Evolutionary conservation across 2,329 filamentous ascomycete species (phyloP).

Genomic region (Arthroderma uncinatum): DNA sequence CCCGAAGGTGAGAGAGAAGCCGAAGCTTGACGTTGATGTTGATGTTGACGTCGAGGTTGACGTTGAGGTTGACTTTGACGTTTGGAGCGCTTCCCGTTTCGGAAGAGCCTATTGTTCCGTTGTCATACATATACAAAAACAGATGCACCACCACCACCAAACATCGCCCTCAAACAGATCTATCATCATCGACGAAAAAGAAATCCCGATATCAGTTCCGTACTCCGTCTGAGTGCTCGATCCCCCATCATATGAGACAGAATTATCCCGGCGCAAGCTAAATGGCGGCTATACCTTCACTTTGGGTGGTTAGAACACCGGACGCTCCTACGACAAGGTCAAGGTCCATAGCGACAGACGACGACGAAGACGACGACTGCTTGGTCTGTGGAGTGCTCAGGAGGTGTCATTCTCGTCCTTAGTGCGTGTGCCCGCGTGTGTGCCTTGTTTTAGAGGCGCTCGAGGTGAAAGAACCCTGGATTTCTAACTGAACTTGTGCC

Average conservation of each 20-base stretch:
- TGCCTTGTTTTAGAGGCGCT: background rate
- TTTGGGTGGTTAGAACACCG: background rate
- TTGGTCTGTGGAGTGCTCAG: background rate
- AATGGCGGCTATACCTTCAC: background rate
- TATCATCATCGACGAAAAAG: background rate
- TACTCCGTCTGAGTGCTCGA: too few relatives aligned
- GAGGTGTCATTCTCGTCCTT: background rate
- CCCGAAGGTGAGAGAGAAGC: background rate
- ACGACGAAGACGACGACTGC: background rate
- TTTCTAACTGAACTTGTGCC: background rate
- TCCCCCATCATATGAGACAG: background rate
- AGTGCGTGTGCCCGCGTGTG: background rate
- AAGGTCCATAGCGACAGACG: background rate
- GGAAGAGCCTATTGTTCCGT: conserved; percentile 4
- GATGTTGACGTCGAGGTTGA: background rate
- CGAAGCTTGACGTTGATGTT: background rate
- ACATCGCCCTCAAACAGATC: background rate
- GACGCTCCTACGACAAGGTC: background rate
- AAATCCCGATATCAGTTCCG: background rate
- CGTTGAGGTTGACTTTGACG: background rate
- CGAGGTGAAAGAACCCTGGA: background rate
- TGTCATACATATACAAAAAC: background rate
- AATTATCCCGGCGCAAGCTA: background rate
- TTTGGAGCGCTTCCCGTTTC: conserved; percentile 1
- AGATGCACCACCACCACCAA: background rate